Percentiles rank a stretch among this genome's conserved stretches.
These are phyloP conservation scores for Eucalyptus sp. DNA, from an alignment of 345 rosid genomes.

Conservation along the genomic window DNA sequence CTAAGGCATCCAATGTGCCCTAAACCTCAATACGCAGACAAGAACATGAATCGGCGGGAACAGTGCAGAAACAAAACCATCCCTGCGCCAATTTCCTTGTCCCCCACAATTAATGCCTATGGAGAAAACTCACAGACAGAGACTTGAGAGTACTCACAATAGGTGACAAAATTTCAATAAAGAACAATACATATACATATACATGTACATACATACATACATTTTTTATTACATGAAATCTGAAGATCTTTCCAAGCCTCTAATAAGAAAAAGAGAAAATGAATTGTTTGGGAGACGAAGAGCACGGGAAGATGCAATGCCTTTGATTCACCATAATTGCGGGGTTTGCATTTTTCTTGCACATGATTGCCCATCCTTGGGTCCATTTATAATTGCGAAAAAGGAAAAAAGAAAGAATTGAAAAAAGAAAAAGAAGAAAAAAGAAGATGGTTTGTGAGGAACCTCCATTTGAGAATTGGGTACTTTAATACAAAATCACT, in stretches of 20 bases:
- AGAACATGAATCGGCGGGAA: background rate
- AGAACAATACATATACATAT: background rate
- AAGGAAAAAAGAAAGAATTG: background rate
- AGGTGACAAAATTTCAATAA: background rate
- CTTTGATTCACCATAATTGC: background rate
- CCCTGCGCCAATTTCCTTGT: background rate
- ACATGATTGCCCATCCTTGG: background rate
- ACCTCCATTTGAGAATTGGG: background rate
- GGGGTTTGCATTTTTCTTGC: background rate
- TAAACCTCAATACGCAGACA: background rate
- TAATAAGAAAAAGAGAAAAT: background rate
- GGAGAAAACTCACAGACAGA: background rate
- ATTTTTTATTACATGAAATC: background rate
- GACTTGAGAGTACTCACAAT: background rate
- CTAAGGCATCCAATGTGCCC: background rate
- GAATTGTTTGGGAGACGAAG: background rate
- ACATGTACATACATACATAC: background rate
- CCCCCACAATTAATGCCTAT: background rate
- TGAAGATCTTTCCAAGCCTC: background rate
- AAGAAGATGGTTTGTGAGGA: background rate
- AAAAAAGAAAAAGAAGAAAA: background rate
- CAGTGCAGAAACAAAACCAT: background rate
- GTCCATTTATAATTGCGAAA: background rate
- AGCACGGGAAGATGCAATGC: background rate
- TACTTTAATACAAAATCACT: background rate